Evolutionary conservation across 371 early-diverging fungal species (phyloP), one percentile per base, ranked within the genome.

Genomic region (Mortierella sp.): DNA sequence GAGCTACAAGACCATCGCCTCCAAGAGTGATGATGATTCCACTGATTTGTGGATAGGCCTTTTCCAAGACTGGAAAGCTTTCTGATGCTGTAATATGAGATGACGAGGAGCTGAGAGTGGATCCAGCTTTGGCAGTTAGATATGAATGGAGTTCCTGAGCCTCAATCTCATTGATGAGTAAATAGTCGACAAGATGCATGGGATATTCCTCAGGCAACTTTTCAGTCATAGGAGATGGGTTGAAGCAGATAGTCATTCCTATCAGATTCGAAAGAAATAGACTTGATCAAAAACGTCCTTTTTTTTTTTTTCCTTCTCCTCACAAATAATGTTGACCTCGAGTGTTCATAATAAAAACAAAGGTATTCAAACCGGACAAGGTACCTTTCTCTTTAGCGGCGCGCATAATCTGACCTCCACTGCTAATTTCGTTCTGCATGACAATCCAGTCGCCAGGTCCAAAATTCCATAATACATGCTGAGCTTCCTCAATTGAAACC

Each of bases 381-480:
- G n/a, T 63, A 78, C 91, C 92, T 63, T 82, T 78, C 29, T 85
- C 82, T 28, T 84, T 87, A 12, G 92, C 93, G 6, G 84, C 76
- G 0, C 76, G 72, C 83, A 95, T 88, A 22, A 93, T 91, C 4
- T 87, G 89, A 3, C 90, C 91, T 32, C 93, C 93, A 9, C 83
- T 72, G 66, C 90, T 92, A 40, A 95, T 93, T 74, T 97, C 98
- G 82, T 96, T 96, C 61, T 96, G 96, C 75, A 94, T 86, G 6
- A 96, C 75, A 19, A 96, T 80, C 89, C 89, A 89, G 63, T 92
- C 92, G 40, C 90, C 88, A 13, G 75, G 57, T 7, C 83, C 75
- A 82, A 89, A 90, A 35, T 84, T 51, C 4, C 23, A 58, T 60
- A 83, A 57, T 61, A 83, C 71, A 66, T 86, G 54, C 31, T 42